These are phyloP conservation scores for Chlorella sorokiniana DNA, from an alignment of 139 green algal species.

Conservation along the genomic window DNA sequence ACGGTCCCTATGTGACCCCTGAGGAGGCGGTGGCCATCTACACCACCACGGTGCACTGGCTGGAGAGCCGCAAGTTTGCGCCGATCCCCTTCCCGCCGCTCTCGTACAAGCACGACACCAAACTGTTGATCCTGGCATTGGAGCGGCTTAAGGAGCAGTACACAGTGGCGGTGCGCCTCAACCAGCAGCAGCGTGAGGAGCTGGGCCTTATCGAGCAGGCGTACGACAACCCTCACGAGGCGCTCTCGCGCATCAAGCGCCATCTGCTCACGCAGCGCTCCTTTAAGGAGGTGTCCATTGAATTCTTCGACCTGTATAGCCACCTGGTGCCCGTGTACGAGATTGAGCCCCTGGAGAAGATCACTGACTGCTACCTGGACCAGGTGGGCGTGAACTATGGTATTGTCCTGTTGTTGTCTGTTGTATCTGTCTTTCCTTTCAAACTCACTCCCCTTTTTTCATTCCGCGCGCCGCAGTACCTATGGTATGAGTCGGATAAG, in stretches of 20 bases:
- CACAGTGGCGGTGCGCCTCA: constrained; percentile 92
- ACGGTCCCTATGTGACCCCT: constrained; percentile 89
- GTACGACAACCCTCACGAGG: constrained; percentile 99
- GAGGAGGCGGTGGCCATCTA: constrained; percentile 98
- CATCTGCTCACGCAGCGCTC: constrained; percentile 97
- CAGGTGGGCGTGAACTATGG: constrained; percentile 47
- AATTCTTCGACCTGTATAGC: constrained; percentile 95
- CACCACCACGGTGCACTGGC: constrained; percentile 99
- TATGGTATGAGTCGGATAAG: constrained; percentile 94
- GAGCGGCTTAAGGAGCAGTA: constrained; percentile 99
- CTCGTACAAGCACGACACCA: constrained; percentile 99
- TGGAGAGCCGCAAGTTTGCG: constrained; percentile 97
- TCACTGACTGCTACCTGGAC: constrained; percentile 98
- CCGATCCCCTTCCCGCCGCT: constrained; percentile 99
- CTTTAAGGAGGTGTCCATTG: constrained; percentile 96
- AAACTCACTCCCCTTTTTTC: no score
- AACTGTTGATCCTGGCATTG: constrained; percentile 97
- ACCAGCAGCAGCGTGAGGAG: constrained; percentile 97
- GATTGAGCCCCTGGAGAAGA: constrained; percentile 99
- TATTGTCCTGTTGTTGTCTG: constrained; percentile 40
- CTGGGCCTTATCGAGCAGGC: constrained; percentile 99
- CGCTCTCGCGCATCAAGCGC: constrained; percentile 97
- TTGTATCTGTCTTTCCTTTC: no score
- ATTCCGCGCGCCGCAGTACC: constrained; percentile 46
- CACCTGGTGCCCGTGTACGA: constrained; percentile 99